phyloP scores from a whole-genome alignment of 169 alveolate genomes.

The Plasmodium gallinaceum region DNA sequence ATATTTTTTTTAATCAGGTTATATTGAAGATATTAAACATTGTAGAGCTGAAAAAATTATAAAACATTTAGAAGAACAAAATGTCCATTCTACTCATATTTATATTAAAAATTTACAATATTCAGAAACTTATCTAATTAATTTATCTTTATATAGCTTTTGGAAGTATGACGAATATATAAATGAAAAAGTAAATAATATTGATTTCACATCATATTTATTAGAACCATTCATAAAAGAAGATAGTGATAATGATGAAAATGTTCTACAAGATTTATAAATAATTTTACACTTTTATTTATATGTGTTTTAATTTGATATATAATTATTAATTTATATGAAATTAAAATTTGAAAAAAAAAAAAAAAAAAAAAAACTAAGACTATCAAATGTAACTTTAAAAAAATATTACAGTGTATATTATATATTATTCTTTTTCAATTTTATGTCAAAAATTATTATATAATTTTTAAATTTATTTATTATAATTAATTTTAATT shows the following conservation, averaged over 20 bases:
- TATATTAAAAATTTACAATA: conserved; percentile 55
- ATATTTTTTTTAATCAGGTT: conserved; percentile 25
- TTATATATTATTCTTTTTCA: too few relatives aligned
- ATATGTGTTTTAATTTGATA: too few relatives aligned
- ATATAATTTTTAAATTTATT: too few relatives aligned
- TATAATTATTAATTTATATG: too few relatives aligned
- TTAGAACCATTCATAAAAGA: conserved; percentile 75
- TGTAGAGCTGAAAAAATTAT: conserved; percentile 74
- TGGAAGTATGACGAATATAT: conserved; percentile 70
- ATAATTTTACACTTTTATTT: not conserved
- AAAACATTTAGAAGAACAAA: conserved; percentile 39
- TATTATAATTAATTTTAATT: too few relatives aligned
- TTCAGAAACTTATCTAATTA: conserved; percentile 67
- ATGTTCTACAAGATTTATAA: conserved; percentile 65
- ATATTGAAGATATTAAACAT: conserved; percentile 75
- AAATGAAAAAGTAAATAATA: conserved; percentile 28
- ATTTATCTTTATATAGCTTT: conserved; percentile 69
- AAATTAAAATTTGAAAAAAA: too few relatives aligned
- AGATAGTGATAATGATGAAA: conserved; percentile 30
- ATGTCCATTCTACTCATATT: conserved; percentile 65
- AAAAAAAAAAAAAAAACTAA: too few relatives aligned
- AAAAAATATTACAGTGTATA: too few relatives aligned
- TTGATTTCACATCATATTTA: conserved; percentile 72
- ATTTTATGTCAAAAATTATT: too few relatives aligned
- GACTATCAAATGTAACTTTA: too few relatives aligned